Conservation (phyloP, 441 rosid species). For the Lepidium campestre region DNA sequence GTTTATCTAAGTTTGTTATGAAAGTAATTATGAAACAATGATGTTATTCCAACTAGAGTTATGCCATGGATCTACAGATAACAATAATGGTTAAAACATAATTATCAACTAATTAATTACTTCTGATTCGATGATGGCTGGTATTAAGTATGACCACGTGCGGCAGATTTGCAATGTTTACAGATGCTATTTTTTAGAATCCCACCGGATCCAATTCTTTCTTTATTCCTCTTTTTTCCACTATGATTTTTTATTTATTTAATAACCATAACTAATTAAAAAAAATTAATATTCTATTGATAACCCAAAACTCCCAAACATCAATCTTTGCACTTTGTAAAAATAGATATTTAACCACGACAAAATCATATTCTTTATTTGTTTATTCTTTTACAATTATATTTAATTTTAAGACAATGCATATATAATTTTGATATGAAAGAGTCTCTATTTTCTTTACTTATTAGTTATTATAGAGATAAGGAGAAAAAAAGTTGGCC, state of each 20-base stretch:
- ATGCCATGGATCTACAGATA: not conserved
- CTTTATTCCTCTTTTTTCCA: not conserved
- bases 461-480: too few relatives aligned
- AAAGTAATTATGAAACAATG: slow-evolving; percentile 5
- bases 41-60: not conserved
- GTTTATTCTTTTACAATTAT: too few relatives aligned
- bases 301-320: too few relatives aligned
- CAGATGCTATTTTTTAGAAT: slow-evolving; percentile 3
- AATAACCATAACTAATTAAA: not conserved
- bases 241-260: slow-evolving; percentile 5
- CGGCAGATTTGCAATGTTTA: slow-evolving; percentile 19
- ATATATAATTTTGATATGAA: too few relatives aligned
- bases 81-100: not conserved
- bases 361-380: too few relatives aligned
- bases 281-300: too few relatives aligned
- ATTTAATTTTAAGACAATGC: too few relatives aligned
- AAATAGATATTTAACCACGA: too few relatives aligned
- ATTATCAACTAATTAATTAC: not conserved
- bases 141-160: slow-evolving; percentile 29
- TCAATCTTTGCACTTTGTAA: too few relatives aligned
- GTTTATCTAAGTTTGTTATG: not conserved
- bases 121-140: slow-evolving; percentile 12
- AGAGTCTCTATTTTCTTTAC: too few relatives aligned
- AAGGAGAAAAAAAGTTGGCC: too few relatives aligned
- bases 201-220: slow-evolving; percentile 14